phyloP scores from a whole-genome alignment of 495 filamentous ascomycete genomes.

The Lasiosphaeria miniovina region DNA sequence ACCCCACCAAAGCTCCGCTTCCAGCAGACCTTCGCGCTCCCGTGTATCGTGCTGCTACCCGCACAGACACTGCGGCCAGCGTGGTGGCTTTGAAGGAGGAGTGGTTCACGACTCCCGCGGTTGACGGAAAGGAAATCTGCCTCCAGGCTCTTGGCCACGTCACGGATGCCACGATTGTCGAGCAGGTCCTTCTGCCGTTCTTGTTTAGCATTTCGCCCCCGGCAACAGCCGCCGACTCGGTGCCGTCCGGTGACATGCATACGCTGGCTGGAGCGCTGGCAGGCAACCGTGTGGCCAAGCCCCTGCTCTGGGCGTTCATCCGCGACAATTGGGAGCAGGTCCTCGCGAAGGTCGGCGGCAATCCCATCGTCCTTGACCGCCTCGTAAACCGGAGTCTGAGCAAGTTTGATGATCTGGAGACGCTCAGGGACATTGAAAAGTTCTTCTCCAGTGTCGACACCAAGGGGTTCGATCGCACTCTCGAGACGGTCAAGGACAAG shows the following conservation, averaged over 20 bases:
- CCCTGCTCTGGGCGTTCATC: conserved; percentile 77
- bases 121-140: conserved; percentile 87
- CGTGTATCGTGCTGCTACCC: conserved; percentile 75
- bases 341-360: conserved; percentile 61
- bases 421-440: conserved; percentile 69
- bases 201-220: conserved; percentile 72
- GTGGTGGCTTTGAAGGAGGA: conserved; percentile 71
- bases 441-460: conserved; percentile 87
- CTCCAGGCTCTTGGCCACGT: conserved; percentile 74
- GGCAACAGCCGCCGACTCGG: conserved; percentile 36
- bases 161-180: conserved; percentile 63
- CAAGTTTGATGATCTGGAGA: conserved; percentile 68
- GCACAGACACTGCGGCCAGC: conserved; percentile 63
- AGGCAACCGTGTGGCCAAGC: conserved; percentile 64
- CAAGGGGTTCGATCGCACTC: conserved; percentile 71
- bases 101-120: conserved; percentile 72
- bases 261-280: conserved; percentile 69
- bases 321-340: conserved; percentile 74
- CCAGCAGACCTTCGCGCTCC: conserved; percentile 75
- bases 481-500: conserved; percentile 76
- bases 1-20: conserved; percentile 63
- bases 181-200: conserved; percentile 71
- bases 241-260: conserved; percentile 73
- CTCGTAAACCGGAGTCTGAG: conserved; percentile 74
- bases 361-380: conserved; percentile 82